Base-by-base conservation (phyloP, 441 rosid species). In the Eutrema salsugineum region DNA sequence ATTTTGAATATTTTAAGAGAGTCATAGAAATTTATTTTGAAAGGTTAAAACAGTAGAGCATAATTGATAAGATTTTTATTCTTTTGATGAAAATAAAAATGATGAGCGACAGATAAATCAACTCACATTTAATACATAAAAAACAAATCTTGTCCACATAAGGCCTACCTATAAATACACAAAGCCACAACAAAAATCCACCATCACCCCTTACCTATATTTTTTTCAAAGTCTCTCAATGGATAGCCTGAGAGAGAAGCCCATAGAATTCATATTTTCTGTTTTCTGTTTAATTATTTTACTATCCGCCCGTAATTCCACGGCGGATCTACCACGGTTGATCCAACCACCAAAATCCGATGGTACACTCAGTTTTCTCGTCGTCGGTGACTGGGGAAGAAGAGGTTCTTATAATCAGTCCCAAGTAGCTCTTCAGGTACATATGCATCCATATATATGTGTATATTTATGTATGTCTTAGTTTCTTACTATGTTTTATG, bases 351-450 rank as follows among this genome's bases (percentile, higher is more conserved):
- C 70, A n/a, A 87, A 86, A 74, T 42, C 82, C 1, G 90, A 86
- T 53, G 88, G 91, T 1, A 64, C 90, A 22, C 82, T 92, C 7
- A 84, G 83, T 73, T 82, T 88, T 73, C 68, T 90, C 72, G 90
- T 90, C 11, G 68, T 88, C 44, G 91, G 94, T 48, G 94, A 90
- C 38, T 87, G 93, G 93, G 96, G 91, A 58, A 80, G 96, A 80
- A 72, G 71, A 81, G 91, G 91, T 49, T 49, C 58, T 16, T 86
- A 81, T 32, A 89, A 89, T 35, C 96, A 89, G 71, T 81, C 89
- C 15, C 42, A 75, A 42, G 89, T 86, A 33, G 93, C 96, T 59
- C 14, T 39, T 44, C 87, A 87, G 93, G 86, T 85, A 70, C 28
- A n/a, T 51, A 9, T 5, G 30, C 16, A 17, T 47, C 12, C 11